Percentiles rank a stretch among this genome's conserved stretches.
These are phyloP conservation scores for Ceratobasidium theobromae DNA, from an alignment of 1,284 basidiomycete species.

Conservation along the genomic window DNA sequence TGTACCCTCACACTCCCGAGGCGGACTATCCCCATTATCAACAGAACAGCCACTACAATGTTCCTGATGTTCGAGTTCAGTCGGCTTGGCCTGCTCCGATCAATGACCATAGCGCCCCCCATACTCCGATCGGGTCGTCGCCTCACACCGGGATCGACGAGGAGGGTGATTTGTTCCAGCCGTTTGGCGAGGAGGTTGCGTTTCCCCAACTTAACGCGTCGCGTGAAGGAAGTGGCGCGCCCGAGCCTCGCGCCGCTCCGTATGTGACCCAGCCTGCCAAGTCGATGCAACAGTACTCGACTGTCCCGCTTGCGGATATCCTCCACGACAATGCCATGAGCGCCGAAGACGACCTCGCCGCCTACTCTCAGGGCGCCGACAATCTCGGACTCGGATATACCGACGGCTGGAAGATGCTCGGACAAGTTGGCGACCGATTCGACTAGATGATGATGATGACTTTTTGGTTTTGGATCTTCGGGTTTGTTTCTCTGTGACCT, in stretches of 20 bases:
- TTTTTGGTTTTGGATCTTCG: constrained; percentile 5
- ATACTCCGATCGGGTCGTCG: constrained; percentile 22
- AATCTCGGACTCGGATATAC: background rate
- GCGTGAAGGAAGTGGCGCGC: background rate
- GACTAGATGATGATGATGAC: constrained; percentile 12
- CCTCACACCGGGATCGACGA: constrained; percentile 13
- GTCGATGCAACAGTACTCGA: background rate
- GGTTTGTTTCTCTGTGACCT: constrained; percentile 3
- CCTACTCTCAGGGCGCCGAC: constrained; percentile 27
- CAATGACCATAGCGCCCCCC: constrained; percentile 4
- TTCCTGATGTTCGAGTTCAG: background rate
- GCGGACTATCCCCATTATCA: background rate
- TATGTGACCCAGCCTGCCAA: background rate
- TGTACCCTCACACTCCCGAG: constrained; percentile 27
- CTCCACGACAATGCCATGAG: background rate
- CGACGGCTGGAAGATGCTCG: constrained; percentile 2
- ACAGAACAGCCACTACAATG: background rate
- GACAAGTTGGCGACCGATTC: constrained; percentile 6
- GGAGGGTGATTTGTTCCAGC: constrained; percentile 24
- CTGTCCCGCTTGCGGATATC: background rate
- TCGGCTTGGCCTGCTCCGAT: background rate
- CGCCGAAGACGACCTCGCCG: constrained; percentile 8
- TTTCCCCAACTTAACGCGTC: constrained; percentile 18
- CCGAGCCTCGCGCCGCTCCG: background rate
- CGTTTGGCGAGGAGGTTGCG: constrained; percentile 26